Evolutionary conservation across 2,329 filamentous ascomycete genomes (phyloP), one percentile per base, ranked within the genome.

Genomic region (Sphaerulina populicola): DNA sequence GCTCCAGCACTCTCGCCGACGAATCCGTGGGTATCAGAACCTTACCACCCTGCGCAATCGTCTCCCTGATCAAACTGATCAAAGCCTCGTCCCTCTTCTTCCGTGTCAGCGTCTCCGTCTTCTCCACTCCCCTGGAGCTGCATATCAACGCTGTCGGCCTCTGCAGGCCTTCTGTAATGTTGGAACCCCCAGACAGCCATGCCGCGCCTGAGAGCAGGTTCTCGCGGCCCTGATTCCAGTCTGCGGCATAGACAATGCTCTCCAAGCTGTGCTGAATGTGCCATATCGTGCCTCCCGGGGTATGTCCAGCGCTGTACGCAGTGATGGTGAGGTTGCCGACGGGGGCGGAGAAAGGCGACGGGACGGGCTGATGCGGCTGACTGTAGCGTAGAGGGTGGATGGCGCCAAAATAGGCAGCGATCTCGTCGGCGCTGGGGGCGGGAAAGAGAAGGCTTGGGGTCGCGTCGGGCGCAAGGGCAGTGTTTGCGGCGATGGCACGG

Each of bases 171-270:
- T 98, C 93, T 50, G 95, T 89, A 15, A 98, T 88, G 66, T 96
- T 89, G 7, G 87, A 85, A 15, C 88, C 87, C 5, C 88, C 87
- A 41, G 88, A 88, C 38, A 98, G 77, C 88, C 93, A 97, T 23
- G 91, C 89, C 18, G 93, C 93, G 56, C 91, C 91, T 0, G 91
- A 83, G 53, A 95, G 83, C 12, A 97, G 89, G 70, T 95, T 94
- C 67, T 98, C 93, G 60, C 88, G 82, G n/a, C 86, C 88, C 70
- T 96, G 90, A 62, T 96, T 96, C 93, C 93, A 98, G 65, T 97
- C 91, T 14, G 96, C 88, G 0, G 93, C 91, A 63, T 98, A 97
- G 1, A 98, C 90, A 38, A 98, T 91, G 0, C 90, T 96, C 68
- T 98, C 93, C 65, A 96, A 78, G 0, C 90, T 89, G 72, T 97